Evolutionary conservation across 1,284 basidiomycete species (phyloP).

Genomic region (Microbotryum intermedium): DNA sequence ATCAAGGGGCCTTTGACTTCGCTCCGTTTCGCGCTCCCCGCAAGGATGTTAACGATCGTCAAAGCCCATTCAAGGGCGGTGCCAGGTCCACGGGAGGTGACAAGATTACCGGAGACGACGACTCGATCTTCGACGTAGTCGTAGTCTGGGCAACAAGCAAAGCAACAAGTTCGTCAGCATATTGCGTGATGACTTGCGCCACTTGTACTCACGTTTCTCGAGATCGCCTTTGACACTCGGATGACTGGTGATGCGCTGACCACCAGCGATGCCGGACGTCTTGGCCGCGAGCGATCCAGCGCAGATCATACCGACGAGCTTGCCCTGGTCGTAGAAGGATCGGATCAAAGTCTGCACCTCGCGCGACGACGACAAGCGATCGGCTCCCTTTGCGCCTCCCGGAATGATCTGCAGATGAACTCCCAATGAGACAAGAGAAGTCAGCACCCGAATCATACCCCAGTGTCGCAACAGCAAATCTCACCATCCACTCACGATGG

Average conservation of each 20-base stretch:
- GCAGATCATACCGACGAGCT: constrained; percentile 71
- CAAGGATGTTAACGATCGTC: constrained; percentile 58
- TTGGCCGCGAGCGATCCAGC: constrained; percentile 64
- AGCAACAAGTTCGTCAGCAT: neutral
- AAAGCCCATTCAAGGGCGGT: constrained; percentile 64
- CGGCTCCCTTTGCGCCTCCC: constrained; percentile 70
- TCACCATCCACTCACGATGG: constrained; percentile 19
- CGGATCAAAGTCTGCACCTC: constrained; percentile 58
- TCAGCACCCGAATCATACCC: neutral
- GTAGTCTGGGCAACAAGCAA: constrained; percentile 47
- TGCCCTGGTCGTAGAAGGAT: constrained; percentile 52
- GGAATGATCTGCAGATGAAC: constrained; percentile 56
- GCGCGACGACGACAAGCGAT: constrained; percentile 32
- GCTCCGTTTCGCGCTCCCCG: constrained; percentile 56
- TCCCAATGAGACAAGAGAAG: neutral
- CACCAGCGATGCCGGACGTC: constrained; percentile 50
- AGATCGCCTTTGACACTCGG: constrained; percentile 62
- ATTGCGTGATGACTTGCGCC: neutral
- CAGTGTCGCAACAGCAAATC: neutral
- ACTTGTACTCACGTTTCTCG: constrained; percentile 46
- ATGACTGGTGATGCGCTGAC: constrained; percentile 62
- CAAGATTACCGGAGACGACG: constrained; percentile 61
- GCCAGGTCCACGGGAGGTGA: constrained; percentile 77
- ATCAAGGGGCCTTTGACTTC: constrained; percentile 66
- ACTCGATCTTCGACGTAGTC: constrained; percentile 69